Evolutionary conservation across 2,329 filamentous ascomycete species (phyloP).

Genomic region (Aspergillus tanneri): DNA sequence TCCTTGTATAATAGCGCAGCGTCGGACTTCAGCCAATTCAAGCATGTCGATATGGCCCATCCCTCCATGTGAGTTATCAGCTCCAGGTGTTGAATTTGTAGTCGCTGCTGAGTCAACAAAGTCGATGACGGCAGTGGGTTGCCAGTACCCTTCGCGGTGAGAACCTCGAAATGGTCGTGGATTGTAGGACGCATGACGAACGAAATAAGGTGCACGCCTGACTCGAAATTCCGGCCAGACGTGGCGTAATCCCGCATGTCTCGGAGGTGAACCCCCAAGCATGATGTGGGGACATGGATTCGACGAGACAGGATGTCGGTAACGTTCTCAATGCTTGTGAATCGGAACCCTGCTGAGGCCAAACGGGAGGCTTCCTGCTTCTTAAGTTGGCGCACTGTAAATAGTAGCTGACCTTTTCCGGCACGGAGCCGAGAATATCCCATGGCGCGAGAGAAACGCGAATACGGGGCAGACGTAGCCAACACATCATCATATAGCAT

Average conservation of each 20-base stretch:
- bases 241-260: conserved; percentile 61
- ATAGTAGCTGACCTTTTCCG: conserved; percentile 75
- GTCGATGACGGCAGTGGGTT: conserved; percentile 62
- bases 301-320: conserved; percentile 65
- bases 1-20: conserved; percentile 25
- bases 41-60: conserved; percentile 38
- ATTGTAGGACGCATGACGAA: conserved; percentile 50
- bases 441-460: conserved; percentile 28
- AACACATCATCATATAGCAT: conserved; percentile 74
- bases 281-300: conserved; percentile 68
- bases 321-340: conserved; percentile 69
- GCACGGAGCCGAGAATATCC: conserved; percentile 29
- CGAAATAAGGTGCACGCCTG: conserved; percentile 45
- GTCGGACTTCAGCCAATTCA: conserved; percentile 34
- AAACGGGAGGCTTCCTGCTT: conserved; percentile 63
- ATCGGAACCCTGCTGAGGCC: conserved; percentile 72
- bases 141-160: conserved; percentile 57
- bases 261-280: conserved; percentile 61
- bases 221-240: conserved; percentile 28
- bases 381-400: conserved; percentile 67
- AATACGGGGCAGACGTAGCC: conserved; percentile 55
- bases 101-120: conserved; percentile 52
- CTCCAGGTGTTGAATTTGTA: conserved; percentile 57
- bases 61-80: conserved; percentile 50
- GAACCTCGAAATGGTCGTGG: conserved; percentile 61